A percentile compares a stretch with the other conserved stretches of the same genome.
phyloP scores from a whole-genome alignment of 2,329 filamentous ascomycete species.

The Sphaerostilbella broomeana region DNA sequence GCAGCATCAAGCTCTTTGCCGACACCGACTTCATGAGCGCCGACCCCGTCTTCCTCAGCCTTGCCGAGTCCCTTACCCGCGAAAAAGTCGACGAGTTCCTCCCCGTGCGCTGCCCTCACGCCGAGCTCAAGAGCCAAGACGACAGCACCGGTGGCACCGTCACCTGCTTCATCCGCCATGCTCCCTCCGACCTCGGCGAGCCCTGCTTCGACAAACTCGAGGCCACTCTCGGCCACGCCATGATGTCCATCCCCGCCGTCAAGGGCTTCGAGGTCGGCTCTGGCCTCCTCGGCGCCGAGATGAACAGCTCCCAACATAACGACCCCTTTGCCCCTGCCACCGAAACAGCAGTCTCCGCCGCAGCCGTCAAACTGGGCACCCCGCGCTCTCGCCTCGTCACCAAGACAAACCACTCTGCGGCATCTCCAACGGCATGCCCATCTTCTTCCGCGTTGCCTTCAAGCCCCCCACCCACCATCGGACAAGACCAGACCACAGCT shows the following conservation, averaged over 20 bases:
- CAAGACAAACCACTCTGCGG: conserved; percentile 89
- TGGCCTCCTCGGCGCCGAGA: conserved; percentile 78
- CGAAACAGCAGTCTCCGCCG: conserved; percentile 36
- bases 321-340: conserved; percentile 49
- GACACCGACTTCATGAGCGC: conserved; percentile 48
- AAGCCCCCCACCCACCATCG: conserved; percentile 93
- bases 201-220: conserved; percentile 95
- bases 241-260: conserved; percentile 89
- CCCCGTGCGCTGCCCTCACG: conserved; percentile 79
- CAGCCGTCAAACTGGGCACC: conserved; percentile 37
- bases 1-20: conserved; percentile 39
- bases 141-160: conserved; percentile 95
- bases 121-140: conserved; percentile 64
- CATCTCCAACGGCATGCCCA: conserved; percentile 85
- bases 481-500: conserved; percentile 79
- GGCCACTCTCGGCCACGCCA: conserved; percentile 83
- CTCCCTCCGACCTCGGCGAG: conserved; percentile 81
- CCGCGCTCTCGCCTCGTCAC: conserved; percentile 63
- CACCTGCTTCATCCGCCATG: conserved; percentile 85
- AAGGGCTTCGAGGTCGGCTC: conserved; percentile 96
- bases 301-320: conserved; percentile 84
- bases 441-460: conserved; percentile 93
- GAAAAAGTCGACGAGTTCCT: conserved; percentile 72
- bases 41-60: conserved; percentile 73
- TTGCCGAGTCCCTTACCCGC: conserved; percentile 68